Conservation (phyloP, 1,139 yeast genomes). For the Geotrichum citri-aurantii region DNA sequence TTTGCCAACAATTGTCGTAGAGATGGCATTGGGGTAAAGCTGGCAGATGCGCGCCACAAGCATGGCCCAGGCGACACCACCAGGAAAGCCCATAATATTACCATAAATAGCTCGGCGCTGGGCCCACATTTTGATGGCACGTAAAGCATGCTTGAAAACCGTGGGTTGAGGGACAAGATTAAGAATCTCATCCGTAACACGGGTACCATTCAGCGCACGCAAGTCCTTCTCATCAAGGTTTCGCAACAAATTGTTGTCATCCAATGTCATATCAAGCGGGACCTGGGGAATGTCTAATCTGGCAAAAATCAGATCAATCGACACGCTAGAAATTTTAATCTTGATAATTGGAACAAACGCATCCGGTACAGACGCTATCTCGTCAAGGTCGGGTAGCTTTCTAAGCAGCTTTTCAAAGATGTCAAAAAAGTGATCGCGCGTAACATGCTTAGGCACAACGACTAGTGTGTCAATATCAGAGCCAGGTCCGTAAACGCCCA, state of each 20-base stretch:
- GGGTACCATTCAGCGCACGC: slow-evolving; percentile 86
- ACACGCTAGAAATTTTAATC: slow-evolving; percentile 78
- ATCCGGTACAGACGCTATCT: slow-evolving; percentile 88
- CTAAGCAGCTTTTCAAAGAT: slow-evolving; percentile 66
- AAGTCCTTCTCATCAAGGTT: slow-evolving; percentile 88
- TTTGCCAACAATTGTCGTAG: slow-evolving; percentile 82
- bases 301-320: slow-evolving; percentile 86
- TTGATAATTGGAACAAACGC: slow-evolving; percentile 95
- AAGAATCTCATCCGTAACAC: slow-evolving; percentile 93
- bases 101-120: slow-evolving; percentile 90
- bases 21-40: slow-evolving; percentile 90
- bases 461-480: slow-evolving; percentile 94
- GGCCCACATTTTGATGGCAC: slow-evolving; percentile 96
- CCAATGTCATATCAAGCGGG: slow-evolving; percentile 64
- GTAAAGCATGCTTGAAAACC: slow-evolving; percentile 83
- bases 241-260: slow-evolving; percentile 75
- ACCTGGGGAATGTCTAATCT: slow-evolving; percentile 74
- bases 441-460: slow-evolving; percentile 94
- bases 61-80: slow-evolving; percentile 99
- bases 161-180: slow-evolving; percentile 86
- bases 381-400: slow-evolving; percentile 73
- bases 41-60: slow-evolving; percentile 94
- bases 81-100: slow-evolving; percentile 94
- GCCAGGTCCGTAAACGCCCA: slow-evolving; percentile 97
- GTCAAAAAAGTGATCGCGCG: slow-evolving; percentile 78